These are phyloP conservation scores for Boletellus sp. DNA, from an alignment of 768 basidiomycete species.

Conservation along the genomic window DNA sequence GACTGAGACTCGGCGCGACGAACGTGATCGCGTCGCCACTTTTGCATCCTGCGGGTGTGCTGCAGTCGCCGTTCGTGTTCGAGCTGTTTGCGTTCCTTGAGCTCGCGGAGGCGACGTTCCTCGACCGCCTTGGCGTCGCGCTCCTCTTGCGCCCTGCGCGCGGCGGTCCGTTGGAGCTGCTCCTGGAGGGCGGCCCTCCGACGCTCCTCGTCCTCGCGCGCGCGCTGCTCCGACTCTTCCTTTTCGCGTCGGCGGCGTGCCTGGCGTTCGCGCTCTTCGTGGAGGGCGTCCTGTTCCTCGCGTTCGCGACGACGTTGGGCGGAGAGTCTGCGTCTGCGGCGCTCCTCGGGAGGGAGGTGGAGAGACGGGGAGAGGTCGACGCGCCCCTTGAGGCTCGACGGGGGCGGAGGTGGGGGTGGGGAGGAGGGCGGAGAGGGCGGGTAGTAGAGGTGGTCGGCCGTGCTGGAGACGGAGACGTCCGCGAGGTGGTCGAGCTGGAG, in stretches of 20 bases:
- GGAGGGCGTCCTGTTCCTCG: conserved; percentile 42
- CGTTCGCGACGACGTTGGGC: conserved; percentile 20
- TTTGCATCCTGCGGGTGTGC: conserved; percentile 48
- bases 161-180: conserved; percentile 34
- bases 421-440: conserved; percentile 7
- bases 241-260: conserved; percentile 23
- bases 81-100: conserved; percentile 44
- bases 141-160: conserved; percentile 36
- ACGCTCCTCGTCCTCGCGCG: conserved; percentile 41
- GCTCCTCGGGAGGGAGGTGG: conserved; percentile 26
- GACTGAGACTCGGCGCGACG: conserved; percentile 43
- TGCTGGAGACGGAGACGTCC: neutral
- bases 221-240: conserved; percentile 16
- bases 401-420: conserved; percentile 1
- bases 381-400: neutral
- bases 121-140: conserved; percentile 44
- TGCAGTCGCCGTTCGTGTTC: conserved; percentile 49
- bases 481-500: conserved; percentile 12
- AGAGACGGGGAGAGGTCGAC: conserved; percentile 7
- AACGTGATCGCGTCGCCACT: conserved; percentile 50
- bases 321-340: conserved; percentile 20
- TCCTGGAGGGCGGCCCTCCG: conserved; percentile 45
- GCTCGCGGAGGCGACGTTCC: conserved; percentile 39
- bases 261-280: conserved; percentile 45
- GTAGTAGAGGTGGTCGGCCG: neutral